These are phyloP conservation scores for Malassezia psittaci DNA, from an alignment of 1,284 basidiomycete genomes.

Conservation along the genomic window DNA sequence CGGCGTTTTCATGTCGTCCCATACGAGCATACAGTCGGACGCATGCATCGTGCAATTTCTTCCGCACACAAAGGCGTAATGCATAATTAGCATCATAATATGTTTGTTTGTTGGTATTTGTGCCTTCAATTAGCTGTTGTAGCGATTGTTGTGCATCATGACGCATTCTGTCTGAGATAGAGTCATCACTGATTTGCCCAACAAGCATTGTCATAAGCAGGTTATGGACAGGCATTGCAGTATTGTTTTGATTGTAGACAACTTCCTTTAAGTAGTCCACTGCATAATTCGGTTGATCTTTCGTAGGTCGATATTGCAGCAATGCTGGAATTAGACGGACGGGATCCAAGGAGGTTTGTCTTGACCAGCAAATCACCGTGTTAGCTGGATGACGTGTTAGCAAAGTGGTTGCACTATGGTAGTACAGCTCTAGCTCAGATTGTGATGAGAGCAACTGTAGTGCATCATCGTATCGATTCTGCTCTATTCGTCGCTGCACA, in stretches of 20 bases:
- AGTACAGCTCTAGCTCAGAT: conserved; percentile 75
- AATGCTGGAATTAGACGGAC: conserved; percentile 79
- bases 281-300: background rate
- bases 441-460: conserved; percentile 70
- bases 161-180: conserved; percentile 3
- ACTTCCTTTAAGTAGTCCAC: conserved; percentile 65
- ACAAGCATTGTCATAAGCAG: conserved; percentile 79
- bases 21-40: conserved; percentile 96
- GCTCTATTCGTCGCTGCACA: conserved; percentile 81
- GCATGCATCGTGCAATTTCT: conserved; percentile 73
- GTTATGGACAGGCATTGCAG: conserved; percentile 82
- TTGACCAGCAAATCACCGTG: conserved; percentile 83
- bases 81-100: conserved; percentile 98
- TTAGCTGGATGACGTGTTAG: conserved; percentile 76
- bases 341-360: conserved; percentile 67
- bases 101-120: conserved; percentile 66
- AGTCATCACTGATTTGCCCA: conserved; percentile 17
- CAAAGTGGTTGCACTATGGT: conserved; percentile 77
- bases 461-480: conserved; percentile 83
- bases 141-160: conserved; percentile 57
- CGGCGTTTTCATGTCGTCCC: conserved; percentile 90
- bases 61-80: conserved; percentile 66
- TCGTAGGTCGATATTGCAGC: conserved; percentile 58
- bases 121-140: conserved; percentile 72
- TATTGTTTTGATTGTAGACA: conserved; percentile 62